Conservation (phyloP, 2,329 filamentous ascomycete species). For the Chaetothyriales sp. region DNA sequence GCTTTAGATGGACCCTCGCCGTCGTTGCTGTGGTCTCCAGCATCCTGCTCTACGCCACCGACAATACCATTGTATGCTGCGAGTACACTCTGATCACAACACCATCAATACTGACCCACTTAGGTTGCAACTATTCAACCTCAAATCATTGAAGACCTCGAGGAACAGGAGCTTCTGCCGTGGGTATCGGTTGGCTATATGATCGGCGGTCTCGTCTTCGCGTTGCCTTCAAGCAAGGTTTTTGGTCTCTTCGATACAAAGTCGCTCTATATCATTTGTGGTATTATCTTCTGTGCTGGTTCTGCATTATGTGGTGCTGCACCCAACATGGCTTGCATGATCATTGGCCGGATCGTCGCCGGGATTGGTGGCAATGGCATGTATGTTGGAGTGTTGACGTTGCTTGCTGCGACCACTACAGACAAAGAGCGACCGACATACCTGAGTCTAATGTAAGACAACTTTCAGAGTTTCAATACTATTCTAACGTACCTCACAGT, state of each 20-base stretch:
- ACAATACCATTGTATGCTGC: too few species aligned
- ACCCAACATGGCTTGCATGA: constrained; percentile 31
- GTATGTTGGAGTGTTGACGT: constrained; percentile 18
- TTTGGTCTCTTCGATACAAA: constrained; percentile 29
- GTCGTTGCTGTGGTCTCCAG: too few species aligned
- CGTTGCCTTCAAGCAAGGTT: constrained; percentile 5
- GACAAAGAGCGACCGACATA: constrained; percentile 19
- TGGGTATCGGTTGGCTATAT: constrained; percentile 11
- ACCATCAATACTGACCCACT: too few species aligned
- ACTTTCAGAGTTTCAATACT: too few species aligned
- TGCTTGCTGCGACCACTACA: constrained; percentile 15
- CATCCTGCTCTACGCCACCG: too few species aligned
- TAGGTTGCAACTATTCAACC: constrained; percentile 12
- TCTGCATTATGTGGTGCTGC: constrained; percentile 30
- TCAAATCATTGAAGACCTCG: constrained; percentile 2
- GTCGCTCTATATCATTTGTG: constrained; percentile 22
- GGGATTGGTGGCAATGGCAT: constrained; percentile 21
- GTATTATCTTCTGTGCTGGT: constrained; percentile 20
- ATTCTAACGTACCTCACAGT: too few species aligned
- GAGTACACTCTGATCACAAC: too few species aligned
- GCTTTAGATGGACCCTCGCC: too few species aligned
- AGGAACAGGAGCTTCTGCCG: constrained; percentile 7
- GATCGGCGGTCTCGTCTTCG: constrained; percentile 4
- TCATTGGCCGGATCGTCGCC: constrained; percentile 25
- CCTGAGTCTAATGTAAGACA: constrained; percentile 20